A percentile compares a stretch with the other conserved stretches of the same genome.
phyloP scores from a whole-genome alignment of 164 flowering plant species.

The Nelumbo lutea region DNA sequence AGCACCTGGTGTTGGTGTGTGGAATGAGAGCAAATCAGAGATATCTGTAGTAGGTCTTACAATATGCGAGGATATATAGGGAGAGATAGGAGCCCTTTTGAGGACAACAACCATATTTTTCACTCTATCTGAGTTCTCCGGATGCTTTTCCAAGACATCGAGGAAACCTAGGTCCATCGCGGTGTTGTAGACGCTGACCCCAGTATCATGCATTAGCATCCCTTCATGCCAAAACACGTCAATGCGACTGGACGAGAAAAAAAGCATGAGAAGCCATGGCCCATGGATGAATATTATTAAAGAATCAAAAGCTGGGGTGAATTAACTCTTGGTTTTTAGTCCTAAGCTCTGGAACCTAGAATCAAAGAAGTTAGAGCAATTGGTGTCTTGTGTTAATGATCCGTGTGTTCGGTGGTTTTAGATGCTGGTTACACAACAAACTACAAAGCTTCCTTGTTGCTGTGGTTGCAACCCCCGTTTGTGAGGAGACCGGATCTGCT shows the following conservation, averaged over 20 bases:
- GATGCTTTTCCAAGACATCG: constrained; percentile 80
- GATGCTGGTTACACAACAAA: too few relatives aligned
- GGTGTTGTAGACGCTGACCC: constrained; percentile 73
- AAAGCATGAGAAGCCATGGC: constrained; percentile 16
- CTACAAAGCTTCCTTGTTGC: too few relatives aligned
- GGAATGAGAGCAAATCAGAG: constrained; percentile 64
- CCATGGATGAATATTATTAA: too few relatives aligned
- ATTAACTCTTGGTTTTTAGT: too few relatives aligned
- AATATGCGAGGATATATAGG: constrained; percentile 62
- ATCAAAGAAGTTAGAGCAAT: too few relatives aligned
- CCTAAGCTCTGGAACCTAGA: too few relatives aligned
- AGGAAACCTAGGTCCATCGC: constrained; percentile 75
- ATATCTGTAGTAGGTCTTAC: constrained; percentile 57
- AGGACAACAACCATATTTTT: constrained; percentile 86
- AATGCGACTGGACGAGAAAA: constrained; percentile 17
- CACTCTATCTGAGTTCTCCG: constrained; percentile 76
- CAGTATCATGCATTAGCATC: constrained; percentile 88
- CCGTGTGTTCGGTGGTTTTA: too few relatives aligned
- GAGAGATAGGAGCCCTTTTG: constrained; percentile 68
- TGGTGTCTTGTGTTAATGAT: too few relatives aligned
- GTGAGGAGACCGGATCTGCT: too few relatives aligned
- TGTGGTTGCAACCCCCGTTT: too few relatives aligned
- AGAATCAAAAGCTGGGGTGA: too few relatives aligned
- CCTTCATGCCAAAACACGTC: constrained; percentile 85
- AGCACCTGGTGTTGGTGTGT: constrained; percentile 68